Evolutionary conservation across 768 basidiomycete species (phyloP).

Genomic region (Podaxis pistillaris): DNA sequence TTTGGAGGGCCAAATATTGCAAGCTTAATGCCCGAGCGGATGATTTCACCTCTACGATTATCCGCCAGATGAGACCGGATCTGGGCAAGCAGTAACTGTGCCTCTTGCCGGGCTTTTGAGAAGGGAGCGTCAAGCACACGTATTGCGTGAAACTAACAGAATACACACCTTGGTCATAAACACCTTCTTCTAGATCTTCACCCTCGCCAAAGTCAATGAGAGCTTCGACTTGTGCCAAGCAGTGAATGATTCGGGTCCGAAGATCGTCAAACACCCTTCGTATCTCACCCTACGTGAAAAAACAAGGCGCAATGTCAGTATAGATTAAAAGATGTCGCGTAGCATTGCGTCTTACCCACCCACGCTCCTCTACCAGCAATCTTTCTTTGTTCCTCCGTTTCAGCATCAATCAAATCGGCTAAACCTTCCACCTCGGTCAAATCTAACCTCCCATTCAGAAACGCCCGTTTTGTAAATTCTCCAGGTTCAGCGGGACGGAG

Average conservation of each 20-base stretch:
- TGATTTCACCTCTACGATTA: conserved; percentile 76
- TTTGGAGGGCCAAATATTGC: conserved; percentile 94
- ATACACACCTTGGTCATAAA: conserved; percentile 63
- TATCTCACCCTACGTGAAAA: conserved; percentile 56
- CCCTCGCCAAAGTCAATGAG: conserved; percentile 93
- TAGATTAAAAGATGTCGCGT: not conserved
- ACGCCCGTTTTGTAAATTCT: conserved; percentile 87
- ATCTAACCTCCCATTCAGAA: conserved; percentile 77
- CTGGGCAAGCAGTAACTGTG: conserved; percentile 41
- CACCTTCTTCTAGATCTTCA: conserved; percentile 84
- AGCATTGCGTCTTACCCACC: conserved; percentile 41
- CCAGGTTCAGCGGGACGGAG: conserved; percentile 82
- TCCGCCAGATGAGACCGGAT: conserved; percentile 66
- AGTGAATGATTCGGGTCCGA: conserved; percentile 63
- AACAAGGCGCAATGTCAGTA: not conserved
- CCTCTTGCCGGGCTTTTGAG: conserved; percentile 51
- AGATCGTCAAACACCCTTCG: conserved; percentile 61
- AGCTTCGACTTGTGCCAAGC: conserved; percentile 80
- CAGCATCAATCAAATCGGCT: conserved; percentile 83
- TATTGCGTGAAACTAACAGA: not conserved
- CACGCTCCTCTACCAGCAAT: conserved; percentile 67
- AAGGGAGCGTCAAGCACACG: not conserved
- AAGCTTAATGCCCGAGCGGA: conserved; percentile 77
- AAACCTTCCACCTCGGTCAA: conserved; percentile 89
- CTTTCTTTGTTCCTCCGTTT: conserved; percentile 79